A percentile compares a stretch with the other conserved stretches of the same genome.
These are phyloP conservation scores for Xylaria sp. DNA, from an alignment of 2,329 filamentous ascomycete genomes.

Conservation along the genomic window DNA sequence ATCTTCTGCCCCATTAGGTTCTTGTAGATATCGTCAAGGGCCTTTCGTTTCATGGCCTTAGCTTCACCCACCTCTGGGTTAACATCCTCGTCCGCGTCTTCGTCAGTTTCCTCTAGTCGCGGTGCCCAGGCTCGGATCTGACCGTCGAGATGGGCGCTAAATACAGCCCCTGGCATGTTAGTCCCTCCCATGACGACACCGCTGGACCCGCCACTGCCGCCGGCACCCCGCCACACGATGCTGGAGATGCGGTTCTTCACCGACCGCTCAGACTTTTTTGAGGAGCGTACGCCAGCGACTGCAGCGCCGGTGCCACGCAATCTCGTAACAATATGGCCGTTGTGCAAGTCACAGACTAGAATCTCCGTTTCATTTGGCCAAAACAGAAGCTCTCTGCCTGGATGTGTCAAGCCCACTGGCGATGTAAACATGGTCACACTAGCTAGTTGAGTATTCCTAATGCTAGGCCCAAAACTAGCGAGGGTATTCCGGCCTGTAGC, in stretches of 20 bases:
- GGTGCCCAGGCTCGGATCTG: conserved; percentile 84
- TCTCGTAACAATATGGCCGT: conserved; percentile 77
- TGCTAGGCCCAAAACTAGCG: conserved; percentile 83
- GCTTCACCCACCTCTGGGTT: conserved; percentile 54
- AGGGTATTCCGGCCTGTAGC: conserved; percentile 85
- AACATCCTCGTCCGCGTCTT: conserved; percentile 61
- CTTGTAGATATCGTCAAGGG: conserved; percentile 81
- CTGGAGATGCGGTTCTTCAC: conserved; percentile 76
- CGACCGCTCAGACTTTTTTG: conserved; percentile 63
- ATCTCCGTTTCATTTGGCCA: conserved; percentile 88
- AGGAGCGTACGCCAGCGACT: conserved; percentile 57
- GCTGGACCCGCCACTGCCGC: conserved; percentile 67
- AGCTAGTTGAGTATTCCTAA: conserved; percentile 77
- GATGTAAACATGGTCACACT: conserved; percentile 71
- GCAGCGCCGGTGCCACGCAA: conserved; percentile 72
- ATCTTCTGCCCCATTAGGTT: conserved; percentile 79
- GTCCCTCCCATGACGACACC: conserved; percentile 70
- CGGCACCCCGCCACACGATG: conserved; percentile 76
- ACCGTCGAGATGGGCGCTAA: conserved; percentile 86
- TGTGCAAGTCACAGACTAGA: conserved; percentile 80
- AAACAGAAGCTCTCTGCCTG: conserved; percentile 74
- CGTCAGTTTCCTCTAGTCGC: conserved; percentile 61
- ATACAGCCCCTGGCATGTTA: conserved; percentile 68
- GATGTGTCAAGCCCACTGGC: conserved; percentile 67
- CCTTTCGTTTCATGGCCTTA: conserved; percentile 77